Conservation (phyloP, 31 red algal genomes). For the Endocladia muricata region DNA sequence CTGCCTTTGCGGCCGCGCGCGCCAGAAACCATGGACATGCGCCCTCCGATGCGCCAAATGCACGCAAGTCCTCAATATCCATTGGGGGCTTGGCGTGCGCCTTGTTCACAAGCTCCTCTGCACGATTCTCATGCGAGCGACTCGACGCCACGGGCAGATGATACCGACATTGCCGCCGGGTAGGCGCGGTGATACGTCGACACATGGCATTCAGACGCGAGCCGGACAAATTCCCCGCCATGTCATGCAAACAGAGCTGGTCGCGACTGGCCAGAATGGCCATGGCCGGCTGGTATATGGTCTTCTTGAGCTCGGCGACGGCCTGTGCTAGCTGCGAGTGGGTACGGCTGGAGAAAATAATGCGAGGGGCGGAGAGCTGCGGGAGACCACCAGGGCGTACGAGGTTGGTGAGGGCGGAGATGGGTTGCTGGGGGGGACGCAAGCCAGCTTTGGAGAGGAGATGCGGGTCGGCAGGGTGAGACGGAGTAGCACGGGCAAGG, state of each 20-base stretch:
- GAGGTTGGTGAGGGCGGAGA: conserved; percentile 40
- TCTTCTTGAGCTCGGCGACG: conserved; percentile 79
- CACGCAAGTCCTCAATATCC: conserved; percentile 91
- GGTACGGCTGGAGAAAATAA: conserved; percentile 88
- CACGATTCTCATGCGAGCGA: conserved; percentile 57
- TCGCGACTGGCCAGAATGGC: conserved; percentile 77
- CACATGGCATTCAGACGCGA: conserved; percentile 64
- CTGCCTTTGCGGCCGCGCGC: conserved; percentile 50
- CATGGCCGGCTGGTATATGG: conserved; percentile 65
- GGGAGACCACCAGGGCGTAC: conserved; percentile 27
- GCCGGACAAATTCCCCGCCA: conserved; percentile 39
- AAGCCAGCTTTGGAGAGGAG: conserved; percentile 32
- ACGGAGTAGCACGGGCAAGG: background rate
- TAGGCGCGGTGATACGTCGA: conserved; percentile 38
- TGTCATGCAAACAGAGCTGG: conserved; percentile 89
- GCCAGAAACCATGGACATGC: conserved; percentile 89
- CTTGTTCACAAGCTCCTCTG: conserved; percentile 36
- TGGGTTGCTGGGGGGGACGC: background rate
- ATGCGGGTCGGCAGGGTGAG: background rate
- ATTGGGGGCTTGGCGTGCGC: conserved; percentile 32
- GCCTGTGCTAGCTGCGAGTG: conserved; percentile 92
- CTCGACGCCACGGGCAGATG: conserved; percentile 42
- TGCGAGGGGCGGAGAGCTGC: conserved; percentile 67
- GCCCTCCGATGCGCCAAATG: conserved; percentile 46
- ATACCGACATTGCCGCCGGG: conserved; percentile 32